Percentiles rank a stretch among this genome's conserved stretches.
These are phyloP conservation scores for Diaporthe sp. DNA, from an alignment of 2,329 filamentous ascomycete species.

Conservation along the genomic window DNA sequence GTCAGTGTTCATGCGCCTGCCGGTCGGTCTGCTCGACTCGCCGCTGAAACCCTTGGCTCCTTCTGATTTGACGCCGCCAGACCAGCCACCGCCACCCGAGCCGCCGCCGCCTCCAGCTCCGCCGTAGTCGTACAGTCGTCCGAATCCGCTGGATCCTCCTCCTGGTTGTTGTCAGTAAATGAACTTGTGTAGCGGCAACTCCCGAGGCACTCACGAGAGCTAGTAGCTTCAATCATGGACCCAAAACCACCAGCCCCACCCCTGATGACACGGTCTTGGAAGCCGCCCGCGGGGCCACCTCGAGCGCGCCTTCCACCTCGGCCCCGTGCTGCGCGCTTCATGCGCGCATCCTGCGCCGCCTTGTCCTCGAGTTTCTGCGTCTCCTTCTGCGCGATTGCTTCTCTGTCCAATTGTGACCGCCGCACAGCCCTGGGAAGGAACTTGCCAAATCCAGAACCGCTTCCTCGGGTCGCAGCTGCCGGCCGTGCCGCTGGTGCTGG, in stretches of 20 bases:
- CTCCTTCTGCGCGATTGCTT: constrained; percentile 52
- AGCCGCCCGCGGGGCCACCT: constrained; percentile 42
- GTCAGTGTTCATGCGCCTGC: constrained; percentile 39
- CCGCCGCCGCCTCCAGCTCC: constrained; percentile 39
- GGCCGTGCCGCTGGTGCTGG: constrained; percentile 9
- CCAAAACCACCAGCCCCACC: constrained; percentile 35
- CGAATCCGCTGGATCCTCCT: constrained; percentile 28
- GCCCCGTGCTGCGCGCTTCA: constrained; percentile 40
- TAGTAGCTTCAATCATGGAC: constrained; percentile 33
- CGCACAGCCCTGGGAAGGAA: constrained; percentile 51
- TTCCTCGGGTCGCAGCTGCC: constrained; percentile 21
- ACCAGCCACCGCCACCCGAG: constrained; percentile 23
- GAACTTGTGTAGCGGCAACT: no score
- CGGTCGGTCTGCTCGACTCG: constrained; percentile 36
- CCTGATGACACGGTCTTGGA: constrained; percentile 33
- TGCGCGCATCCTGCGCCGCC: constrained; percentile 48
- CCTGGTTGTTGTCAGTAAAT: constrained; percentile 28
- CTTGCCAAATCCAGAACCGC: constrained; percentile 34
- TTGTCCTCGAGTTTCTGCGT: constrained; percentile 46
- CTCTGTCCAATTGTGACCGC: constrained; percentile 51
- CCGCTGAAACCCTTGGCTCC: constrained; percentile 25
- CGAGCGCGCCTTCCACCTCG: constrained; percentile 44
- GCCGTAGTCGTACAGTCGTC: constrained; percentile 39
- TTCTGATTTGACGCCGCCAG: constrained; percentile 34
- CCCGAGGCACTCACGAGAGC: constrained; percentile 21